Percentiles rank a stretch among this genome's conserved stretches.
These are phyloP conservation scores for Emmonsiellopsis sp. DNA, from an alignment of 2,329 filamentous ascomycete species.

Conservation along the genomic window DNA sequence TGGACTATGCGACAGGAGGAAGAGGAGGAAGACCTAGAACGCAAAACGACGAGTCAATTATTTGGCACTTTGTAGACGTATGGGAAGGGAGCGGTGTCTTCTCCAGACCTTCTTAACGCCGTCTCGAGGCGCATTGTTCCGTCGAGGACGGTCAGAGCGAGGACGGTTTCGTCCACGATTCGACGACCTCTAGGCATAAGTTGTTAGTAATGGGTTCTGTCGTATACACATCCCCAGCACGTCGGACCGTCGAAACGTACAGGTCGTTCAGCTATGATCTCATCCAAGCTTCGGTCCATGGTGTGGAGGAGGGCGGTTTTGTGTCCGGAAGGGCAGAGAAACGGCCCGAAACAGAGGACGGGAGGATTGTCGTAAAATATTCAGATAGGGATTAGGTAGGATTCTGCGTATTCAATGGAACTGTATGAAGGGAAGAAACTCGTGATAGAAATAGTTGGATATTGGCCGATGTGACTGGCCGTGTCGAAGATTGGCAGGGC, in stretches of 20 bases:
- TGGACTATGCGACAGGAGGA: slow-evolving; percentile 28
- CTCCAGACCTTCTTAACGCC: slow-evolving; percentile 74
- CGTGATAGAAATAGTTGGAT: too few species aligned
- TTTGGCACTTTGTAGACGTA: slow-evolving; percentile 8
- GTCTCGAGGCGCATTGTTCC: slow-evolving; percentile 58
- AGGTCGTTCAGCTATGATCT: slow-evolving; percentile 53
- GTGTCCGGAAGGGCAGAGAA: not conserved
- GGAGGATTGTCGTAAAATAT: not conserved
- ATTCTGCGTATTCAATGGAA: too few species aligned
- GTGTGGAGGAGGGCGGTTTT: slow-evolving; percentile 9
- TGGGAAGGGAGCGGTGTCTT: slow-evolving; percentile 2
- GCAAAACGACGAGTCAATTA: slow-evolving; percentile 8
- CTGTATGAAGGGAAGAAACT: too few species aligned
- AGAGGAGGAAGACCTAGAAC: slow-evolving; percentile 36
- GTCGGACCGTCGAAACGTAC: slow-evolving; percentile 27
- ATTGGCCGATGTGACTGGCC: too few species aligned
- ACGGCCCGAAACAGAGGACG: not conserved
- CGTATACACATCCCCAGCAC: not conserved
- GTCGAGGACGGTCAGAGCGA: slow-evolving; percentile 23
- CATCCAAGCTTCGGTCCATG: slow-evolving; percentile 58
- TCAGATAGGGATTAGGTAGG: too few species aligned
- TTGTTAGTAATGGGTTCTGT: not conserved
- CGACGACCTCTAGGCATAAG: slow-evolving; percentile 10
- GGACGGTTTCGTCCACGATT: slow-evolving; percentile 26
- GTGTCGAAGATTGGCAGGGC: too few species aligned